Percentiles rank a stretch among this genome's conserved stretches.
phyloP scores from a whole-genome alignment of 164 flowering plant species.

The Vitis riparia region DNA sequence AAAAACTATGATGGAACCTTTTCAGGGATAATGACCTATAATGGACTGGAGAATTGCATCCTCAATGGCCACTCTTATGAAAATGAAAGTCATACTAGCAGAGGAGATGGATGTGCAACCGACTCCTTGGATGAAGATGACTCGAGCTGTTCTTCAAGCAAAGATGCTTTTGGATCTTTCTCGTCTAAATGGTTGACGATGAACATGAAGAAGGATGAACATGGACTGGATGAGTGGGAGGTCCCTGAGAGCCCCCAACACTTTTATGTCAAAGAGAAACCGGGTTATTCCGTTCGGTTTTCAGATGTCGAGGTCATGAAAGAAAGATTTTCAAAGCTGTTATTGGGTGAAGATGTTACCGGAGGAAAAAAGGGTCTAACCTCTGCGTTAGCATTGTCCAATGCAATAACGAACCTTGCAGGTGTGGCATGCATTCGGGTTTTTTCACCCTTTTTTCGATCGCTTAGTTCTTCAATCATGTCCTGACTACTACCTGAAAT shows the following conservation, averaged over 20 bases:
- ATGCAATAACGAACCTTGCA: conserved; percentile 81
- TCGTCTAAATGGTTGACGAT: conserved; percentile 59
- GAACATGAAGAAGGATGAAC: conserved; percentile 54
- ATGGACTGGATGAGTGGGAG: conserved; percentile 53
- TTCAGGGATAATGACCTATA: conserved; percentile 76
- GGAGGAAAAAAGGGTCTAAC: conserved; percentile 73
- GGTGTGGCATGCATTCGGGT: conserved; percentile 30
- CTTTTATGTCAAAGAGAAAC: conserved; percentile 41
- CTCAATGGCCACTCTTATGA: conserved; percentile 52
- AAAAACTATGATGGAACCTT: neutral
- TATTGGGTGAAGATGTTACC: conserved; percentile 84
- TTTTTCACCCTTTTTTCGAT: neutral
- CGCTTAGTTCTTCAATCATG: neutral
- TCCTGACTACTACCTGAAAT: conserved; percentile 1
- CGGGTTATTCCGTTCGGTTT: conserved; percentile 24
- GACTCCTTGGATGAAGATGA: conserved; percentile 75
- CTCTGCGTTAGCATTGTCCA: conserved; percentile 84
- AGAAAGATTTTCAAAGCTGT: conserved; percentile 77
- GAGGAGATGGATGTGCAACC: conserved; percentile 57
- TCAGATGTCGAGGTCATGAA: conserved; percentile 81
- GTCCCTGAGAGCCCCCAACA: conserved; percentile 41
- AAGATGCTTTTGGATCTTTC: conserved; percentile 73
- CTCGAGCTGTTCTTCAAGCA: conserved; percentile 83
- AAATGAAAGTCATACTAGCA: conserved; percentile 64
- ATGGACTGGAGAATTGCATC: conserved; percentile 89